phyloP scores from a whole-genome alignment of 352 stramenopile genomes.

The Globisporangium nagaii region DNA sequence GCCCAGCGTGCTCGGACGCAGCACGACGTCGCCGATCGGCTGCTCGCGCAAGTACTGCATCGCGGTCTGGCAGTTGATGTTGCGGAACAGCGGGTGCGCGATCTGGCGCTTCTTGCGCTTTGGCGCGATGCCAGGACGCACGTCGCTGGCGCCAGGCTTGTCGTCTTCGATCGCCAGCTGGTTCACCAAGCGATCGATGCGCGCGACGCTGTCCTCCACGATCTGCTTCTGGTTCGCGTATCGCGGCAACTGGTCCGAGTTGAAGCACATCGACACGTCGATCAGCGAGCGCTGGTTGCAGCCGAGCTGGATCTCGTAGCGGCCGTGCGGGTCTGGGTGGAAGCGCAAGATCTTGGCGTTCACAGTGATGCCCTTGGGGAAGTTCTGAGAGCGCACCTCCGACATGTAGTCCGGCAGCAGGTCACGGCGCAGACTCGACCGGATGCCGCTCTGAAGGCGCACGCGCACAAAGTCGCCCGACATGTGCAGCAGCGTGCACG shows the following conservation, averaged over 20 bases:
- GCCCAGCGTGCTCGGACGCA: slow-evolving; percentile 79
- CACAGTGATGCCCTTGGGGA: slow-evolving; percentile 83
- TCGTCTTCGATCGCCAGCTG: slow-evolving; percentile 69
- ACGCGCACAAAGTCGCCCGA: slow-evolving; percentile 80
- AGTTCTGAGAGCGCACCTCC: slow-evolving; percentile 49
- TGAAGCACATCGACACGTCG: slow-evolving; percentile 70
- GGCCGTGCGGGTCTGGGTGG: slow-evolving; percentile 63
- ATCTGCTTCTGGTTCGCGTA: slow-evolving; percentile 54
- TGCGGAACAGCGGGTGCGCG: slow-evolving; percentile 78
- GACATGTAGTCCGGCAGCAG: slow-evolving; percentile 74
- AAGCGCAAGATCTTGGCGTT: slow-evolving; percentile 80
- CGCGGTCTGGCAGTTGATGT: slow-evolving; percentile 78
- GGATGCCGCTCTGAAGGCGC: slow-evolving; percentile 80
- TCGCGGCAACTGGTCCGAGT: slow-evolving; percentile 44
- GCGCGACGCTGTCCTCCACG: slow-evolving; percentile 58
- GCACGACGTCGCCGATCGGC: slow-evolving; percentile 75
- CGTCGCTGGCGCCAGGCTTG: slow-evolving; percentile 31
- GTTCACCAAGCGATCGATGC: slow-evolving; percentile 77
- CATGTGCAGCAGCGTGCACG: slow-evolving; percentile 81
- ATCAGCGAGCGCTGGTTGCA: slow-evolving; percentile 73
- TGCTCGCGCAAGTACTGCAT: slow-evolving; percentile 82
- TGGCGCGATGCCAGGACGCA: slow-evolving; percentile 18
- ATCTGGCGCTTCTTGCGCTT: slow-evolving; percentile 87
- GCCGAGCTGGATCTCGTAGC: slow-evolving; percentile 70
- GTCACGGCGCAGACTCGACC: slow-evolving; percentile 70